Base-by-base conservation (phyloP, 2,329 filamentous ascomycete species). In the Fusarium clavum region DNA sequence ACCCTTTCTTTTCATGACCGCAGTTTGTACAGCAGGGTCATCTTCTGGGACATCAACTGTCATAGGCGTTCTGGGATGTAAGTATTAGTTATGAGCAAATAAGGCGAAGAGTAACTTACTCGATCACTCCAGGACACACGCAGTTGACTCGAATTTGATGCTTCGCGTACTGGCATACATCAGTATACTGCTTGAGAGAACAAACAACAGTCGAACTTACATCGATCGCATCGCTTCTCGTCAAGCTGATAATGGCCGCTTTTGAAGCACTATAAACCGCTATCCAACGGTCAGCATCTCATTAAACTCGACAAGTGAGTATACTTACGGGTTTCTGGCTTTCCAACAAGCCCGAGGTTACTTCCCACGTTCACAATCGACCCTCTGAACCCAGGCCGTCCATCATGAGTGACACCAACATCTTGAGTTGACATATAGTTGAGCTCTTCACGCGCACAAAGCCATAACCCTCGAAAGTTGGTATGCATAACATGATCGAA, bases 311-410 rank as follows among this genome's bases (percentile, higher is more conserved):
- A 3, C 4, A 6, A 6, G 2, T 10, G 12, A 4, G 3, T 1
- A 22, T 7, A 78, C 79, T 73, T 59, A 84, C 82, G 78, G 40
- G 82, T 81, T 44, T 78, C 78, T 22, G 79, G 78, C 41, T 82
- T 75, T 12, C 79, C 80, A 2, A 84, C 81, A 14, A 85, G 72
- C 1, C 80, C 82, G 11, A 85, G 75, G 32, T 80, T 80, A 45
- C 78, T 83, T 8, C 81, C 83, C 32, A 86, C 76, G 66, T 85
- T 85, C 16, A 85, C 82, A 44, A 85, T 79, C 18, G 77, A 79
- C 4, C 83, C 83, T 75, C 80, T 10, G 38, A 72, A 72, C 11
- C 70, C 67, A 38, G 76, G 77, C n/a, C 83, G 72, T 5, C 81
- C 82, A 71, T 84, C 83, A 56, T 84, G 82, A 24, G 79, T 82